A percentile compares a stretch with the other conserved stretches of the same genome.
Conservation (phyloP, 2,329 filamentous ascomycete genomes). For the Xylariaceae sp. region DNA sequence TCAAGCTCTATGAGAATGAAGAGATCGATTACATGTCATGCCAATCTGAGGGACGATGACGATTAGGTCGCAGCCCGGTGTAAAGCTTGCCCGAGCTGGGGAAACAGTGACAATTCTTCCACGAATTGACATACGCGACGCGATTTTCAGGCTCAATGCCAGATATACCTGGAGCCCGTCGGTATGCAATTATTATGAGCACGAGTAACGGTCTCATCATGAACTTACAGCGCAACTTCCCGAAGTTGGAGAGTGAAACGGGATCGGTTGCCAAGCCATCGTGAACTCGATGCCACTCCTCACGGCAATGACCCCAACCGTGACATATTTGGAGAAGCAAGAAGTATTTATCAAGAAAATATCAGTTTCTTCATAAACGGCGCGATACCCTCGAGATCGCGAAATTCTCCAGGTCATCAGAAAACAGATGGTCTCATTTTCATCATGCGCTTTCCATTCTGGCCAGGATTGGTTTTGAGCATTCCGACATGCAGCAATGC, state of each 20-base stretch:
- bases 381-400: too few relatives aligned
- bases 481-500: not conserved
- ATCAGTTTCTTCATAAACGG: too few relatives aligned
- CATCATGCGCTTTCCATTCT: conserved; percentile 1
- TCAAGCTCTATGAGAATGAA: not conserved
- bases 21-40: not conserved
- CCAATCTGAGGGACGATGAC: too few relatives aligned
- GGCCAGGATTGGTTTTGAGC: conserved; percentile 3
- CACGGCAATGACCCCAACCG: not conserved
- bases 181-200: not conserved
- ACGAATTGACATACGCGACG: not conserved
- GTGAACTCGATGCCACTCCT: not conserved
- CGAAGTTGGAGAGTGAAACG: conserved; percentile 8
- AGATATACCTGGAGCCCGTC: not conserved
- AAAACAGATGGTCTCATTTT: not conserved
- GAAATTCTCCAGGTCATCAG: not conserved
- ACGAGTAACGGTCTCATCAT: too few relatives aligned
- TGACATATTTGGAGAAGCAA: not conserved
- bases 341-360: too few relatives aligned
- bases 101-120: not conserved
- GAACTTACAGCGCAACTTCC: not conserved
- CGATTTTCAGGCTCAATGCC: not conserved
- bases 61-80: not conserved
- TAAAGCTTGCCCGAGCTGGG: not conserved
- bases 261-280: conserved; percentile 3